Conservation (phyloP, 2,329 filamentous ascomycete species). For the Metarhizium anisopliae region DNA sequence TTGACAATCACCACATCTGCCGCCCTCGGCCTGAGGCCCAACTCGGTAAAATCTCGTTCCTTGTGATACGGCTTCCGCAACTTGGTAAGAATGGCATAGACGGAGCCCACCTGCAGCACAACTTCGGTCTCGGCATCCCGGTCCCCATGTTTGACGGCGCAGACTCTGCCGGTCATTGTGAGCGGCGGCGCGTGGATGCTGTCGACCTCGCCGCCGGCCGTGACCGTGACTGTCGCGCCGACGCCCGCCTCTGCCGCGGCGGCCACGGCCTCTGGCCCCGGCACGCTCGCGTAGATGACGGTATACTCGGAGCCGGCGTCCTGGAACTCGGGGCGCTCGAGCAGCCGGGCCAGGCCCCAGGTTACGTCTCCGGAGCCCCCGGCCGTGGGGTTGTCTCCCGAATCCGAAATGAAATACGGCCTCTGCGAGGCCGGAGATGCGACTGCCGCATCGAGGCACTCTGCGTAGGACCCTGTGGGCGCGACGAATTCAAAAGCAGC, state of each 20-base stretch:
- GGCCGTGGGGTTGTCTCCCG: constrained; percentile 46
- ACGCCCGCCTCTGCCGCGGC: constrained; percentile 34
- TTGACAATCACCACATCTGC: constrained; percentile 45
- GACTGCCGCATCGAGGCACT: constrained; percentile 38
- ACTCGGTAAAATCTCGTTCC: constrained; percentile 44
- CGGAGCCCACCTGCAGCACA: constrained; percentile 39
- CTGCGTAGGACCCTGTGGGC: constrained; percentile 35
- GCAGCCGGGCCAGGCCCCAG: constrained; percentile 37
- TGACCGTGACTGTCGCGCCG: constrained; percentile 38
- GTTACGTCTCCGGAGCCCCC: constrained; percentile 45
- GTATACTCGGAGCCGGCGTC: constrained; percentile 21
- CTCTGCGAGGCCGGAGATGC: constrained; percentile 20
- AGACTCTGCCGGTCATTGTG: constrained; percentile 39
- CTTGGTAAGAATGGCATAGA: constrained; percentile 42
- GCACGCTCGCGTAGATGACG: constrained; percentile 45
- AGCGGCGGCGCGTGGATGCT: constrained; percentile 37
- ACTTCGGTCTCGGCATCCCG: constrained; percentile 36
- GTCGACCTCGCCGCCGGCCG: constrained; percentile 40
- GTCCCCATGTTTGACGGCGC: constrained; percentile 42
- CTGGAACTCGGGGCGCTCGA: constrained; percentile 35
- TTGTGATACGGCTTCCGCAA: constrained; percentile 45
- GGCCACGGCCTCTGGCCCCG: constrained; percentile 33
- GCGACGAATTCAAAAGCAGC: constrained; percentile 42
- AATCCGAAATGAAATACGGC: constrained; percentile 47
- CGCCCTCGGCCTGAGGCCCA: constrained; percentile 6